Percentiles rank a stretch among this genome's conserved stretches.
Conservation (phyloP, 2,329 filamentous ascomycete genomes). For the Xylariaceae sp. region DNA sequence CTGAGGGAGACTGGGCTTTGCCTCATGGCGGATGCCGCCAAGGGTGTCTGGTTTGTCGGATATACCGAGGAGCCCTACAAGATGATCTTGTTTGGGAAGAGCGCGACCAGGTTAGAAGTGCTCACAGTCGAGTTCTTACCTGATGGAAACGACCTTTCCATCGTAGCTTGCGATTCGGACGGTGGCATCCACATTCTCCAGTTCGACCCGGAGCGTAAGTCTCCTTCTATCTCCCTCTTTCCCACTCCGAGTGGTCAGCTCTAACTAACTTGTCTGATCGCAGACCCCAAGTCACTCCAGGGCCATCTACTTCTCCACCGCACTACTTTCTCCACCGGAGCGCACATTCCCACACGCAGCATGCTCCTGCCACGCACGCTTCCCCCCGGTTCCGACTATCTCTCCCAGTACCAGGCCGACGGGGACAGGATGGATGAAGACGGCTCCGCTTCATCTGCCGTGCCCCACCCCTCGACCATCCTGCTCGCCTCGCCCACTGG, state of each 20-base stretch:
- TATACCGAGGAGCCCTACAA: slow-evolving; percentile 97
- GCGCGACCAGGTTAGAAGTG: slow-evolving; percentile 69
- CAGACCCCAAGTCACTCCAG: slow-evolving; percentile 88
- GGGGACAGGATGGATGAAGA: slow-evolving; percentile 25
- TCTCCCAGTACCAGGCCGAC: slow-evolving; percentile 19
- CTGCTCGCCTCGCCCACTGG: slow-evolving; percentile 73
- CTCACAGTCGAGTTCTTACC: slow-evolving; percentile 83
- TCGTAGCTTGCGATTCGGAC: slow-evolving; percentile 78
- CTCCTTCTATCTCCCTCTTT: background rate
- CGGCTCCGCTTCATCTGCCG: slow-evolving; percentile 29
- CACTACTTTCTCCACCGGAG: slow-evolving; percentile 79
- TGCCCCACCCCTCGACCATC: slow-evolving; percentile 39
- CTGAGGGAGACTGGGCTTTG: slow-evolving; percentile 79
- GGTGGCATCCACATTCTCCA: slow-evolving; percentile 84
- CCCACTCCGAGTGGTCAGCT: background rate
- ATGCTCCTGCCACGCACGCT: slow-evolving; percentile 68
- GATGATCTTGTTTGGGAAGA: slow-evolving; percentile 89
- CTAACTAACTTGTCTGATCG: slow-evolving; percentile 29
- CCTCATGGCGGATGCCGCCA: slow-evolving; percentile 82
- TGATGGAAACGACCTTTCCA: slow-evolving; percentile 73
- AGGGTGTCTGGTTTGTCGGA: slow-evolving; percentile 92
- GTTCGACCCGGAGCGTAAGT: slow-evolving; percentile 88
- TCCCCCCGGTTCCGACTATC: slow-evolving; percentile 34
- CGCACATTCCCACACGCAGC: slow-evolving; percentile 68
- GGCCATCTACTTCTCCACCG: slow-evolving; percentile 82